phyloP scores from a whole-genome alignment of 1,284 basidiomycete genomes.

The Ganoderma meredithae region DNA sequence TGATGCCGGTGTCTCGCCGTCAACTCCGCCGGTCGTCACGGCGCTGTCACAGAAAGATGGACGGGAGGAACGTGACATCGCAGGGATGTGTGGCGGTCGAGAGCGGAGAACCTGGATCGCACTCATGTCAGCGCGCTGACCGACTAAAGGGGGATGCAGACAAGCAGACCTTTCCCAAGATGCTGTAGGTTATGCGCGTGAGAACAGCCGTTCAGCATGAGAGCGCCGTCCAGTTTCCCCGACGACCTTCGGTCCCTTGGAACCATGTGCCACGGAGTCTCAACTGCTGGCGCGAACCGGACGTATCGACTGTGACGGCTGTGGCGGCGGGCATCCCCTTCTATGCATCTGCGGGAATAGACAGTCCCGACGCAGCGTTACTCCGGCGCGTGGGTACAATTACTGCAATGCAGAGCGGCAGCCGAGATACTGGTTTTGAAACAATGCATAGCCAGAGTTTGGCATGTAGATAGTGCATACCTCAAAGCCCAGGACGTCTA shows the following conservation, averaged over 20 bases:
- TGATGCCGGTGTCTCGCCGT: conserved; percentile 24
- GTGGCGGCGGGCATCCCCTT: conserved; percentile 1
- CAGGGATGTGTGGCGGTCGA: conserved; percentile 14
- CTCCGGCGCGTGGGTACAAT: neutral
- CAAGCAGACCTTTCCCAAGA: neutral
- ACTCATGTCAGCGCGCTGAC: conserved; percentile 19
- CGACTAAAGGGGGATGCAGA: conserved; percentile 6
- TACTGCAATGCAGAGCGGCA: neutral
- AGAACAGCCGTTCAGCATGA: conserved; percentile 15
- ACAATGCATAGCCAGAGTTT: neutral
- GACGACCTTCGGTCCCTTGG: conserved; percentile 22
- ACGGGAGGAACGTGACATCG: conserved; percentile 24
- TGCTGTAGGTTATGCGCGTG: conserved; percentile 11
- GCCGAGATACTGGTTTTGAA: neutral
- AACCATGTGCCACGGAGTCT: conserved; percentile 11
- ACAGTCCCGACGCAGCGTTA: neutral
- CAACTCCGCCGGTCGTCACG: conserved; percentile 28
- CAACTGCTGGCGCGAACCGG: neutral
- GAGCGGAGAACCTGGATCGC: conserved; percentile 17
- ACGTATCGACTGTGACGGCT: neutral
- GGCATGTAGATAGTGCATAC: neutral
- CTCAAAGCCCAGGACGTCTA: neutral
- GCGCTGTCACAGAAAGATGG: conserved; percentile 22
- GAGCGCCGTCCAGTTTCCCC: conserved; percentile 20
- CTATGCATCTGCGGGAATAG: neutral